A percentile compares a stretch with the other conserved stretches of the same genome.
These are phyloP conservation scores for Xerocomus spinulosus DNA, from an alignment of 768 basidiomycete species.

Conservation along the genomic window DNA sequence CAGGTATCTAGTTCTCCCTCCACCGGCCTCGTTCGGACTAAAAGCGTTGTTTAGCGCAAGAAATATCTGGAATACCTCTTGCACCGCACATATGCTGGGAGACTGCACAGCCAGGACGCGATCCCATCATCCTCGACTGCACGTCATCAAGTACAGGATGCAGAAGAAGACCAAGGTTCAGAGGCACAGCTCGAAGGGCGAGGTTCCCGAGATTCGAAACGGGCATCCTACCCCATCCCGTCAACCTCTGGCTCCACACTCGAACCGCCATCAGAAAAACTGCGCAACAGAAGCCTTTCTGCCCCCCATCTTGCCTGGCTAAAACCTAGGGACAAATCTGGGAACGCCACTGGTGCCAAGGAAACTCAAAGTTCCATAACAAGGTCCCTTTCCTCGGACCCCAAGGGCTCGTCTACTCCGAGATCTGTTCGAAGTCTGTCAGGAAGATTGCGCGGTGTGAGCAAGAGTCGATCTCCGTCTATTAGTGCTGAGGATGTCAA, in stretches of 20 bases:
- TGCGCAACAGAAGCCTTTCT: slow-evolving; percentile 49
- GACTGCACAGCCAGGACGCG: slow-evolving; percentile 79
- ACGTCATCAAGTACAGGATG: not conserved
- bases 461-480: slow-evolving; percentile 19
- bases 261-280: slow-evolving; percentile 19
- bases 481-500: slow-evolving; percentile 7
- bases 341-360: slow-evolving; percentile 3
- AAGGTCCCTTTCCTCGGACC: slow-evolving; percentile 18
- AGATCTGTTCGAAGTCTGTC: slow-evolving; percentile 19
- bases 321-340: slow-evolving; percentile 29
- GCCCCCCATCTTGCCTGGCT: slow-evolving; percentile 61
- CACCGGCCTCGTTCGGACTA: slow-evolving; percentile 3
- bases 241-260: slow-evolving; percentile 8
- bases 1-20: slow-evolving; percentile 44
- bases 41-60: slow-evolving; percentile 45
- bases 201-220: slow-evolving; percentile 15
- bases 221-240: slow-evolving; percentile 18
- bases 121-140: slow-evolving; percentile 29
- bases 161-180: not conserved
- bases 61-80: slow-evolving; percentile 73
- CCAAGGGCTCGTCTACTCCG: slow-evolving; percentile 4
- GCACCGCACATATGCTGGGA: slow-evolving; percentile 65
- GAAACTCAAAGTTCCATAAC: slow-evolving; percentile 6
- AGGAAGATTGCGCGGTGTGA: slow-evolving; percentile 19
- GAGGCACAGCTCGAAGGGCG: slow-evolving; percentile 1